Evolutionary conservation across 2,329 filamentous ascomycete species (phyloP), one percentile per base, ranked within the genome.

Genomic region (Annulohypoxylon truncatum): DNA sequence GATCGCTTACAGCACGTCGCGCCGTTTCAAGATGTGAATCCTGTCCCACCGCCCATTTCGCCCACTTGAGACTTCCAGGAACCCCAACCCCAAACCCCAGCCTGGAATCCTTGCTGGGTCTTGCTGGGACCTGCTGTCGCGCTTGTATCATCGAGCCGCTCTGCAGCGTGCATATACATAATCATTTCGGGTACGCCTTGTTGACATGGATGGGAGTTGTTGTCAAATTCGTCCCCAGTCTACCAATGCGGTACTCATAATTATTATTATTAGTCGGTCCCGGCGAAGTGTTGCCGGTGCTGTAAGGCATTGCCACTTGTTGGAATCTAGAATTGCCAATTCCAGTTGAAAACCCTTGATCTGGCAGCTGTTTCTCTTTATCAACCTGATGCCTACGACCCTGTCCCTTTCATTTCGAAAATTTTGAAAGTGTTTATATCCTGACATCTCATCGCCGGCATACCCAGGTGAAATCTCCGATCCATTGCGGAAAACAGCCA

Each of bases 11-110:
- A 69, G 38, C 61, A 46, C 61, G 62, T 61, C 61, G 66, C 58
- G 66, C 40, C 54, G 68, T 71, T 71, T 71, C 68, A 71, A 60
- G 66, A 69, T 69, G 20, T 38, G 53, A 54, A 61, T 64, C 56
- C 57, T 67, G 61, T 71, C 29, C 55, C 61, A 67, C 52, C 52
- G 38, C 40, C 53, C 31, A 63, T 64, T 54, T 55, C 52, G 31
- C 46, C 53, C 31, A 63, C 61, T 54, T 55, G 52, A 66, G 60
- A 63, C 58, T 33, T 47, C 6, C n/a, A n/a, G 58, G 40, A 52
- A 52, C 52, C 44, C 48, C 35, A 46, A 51, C 33, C n/a, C 24
- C 28, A 42, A 31, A 66, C 62, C 61, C 58, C 53, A 61, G 28
- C 47, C 56, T 40, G 12, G 18, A 51, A 53, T 44, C 35, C 47